Evolutionary conservation across 2,329 filamentous ascomycete species (phyloP).

Genomic region (Arthrinium phaeospermum): DNA sequence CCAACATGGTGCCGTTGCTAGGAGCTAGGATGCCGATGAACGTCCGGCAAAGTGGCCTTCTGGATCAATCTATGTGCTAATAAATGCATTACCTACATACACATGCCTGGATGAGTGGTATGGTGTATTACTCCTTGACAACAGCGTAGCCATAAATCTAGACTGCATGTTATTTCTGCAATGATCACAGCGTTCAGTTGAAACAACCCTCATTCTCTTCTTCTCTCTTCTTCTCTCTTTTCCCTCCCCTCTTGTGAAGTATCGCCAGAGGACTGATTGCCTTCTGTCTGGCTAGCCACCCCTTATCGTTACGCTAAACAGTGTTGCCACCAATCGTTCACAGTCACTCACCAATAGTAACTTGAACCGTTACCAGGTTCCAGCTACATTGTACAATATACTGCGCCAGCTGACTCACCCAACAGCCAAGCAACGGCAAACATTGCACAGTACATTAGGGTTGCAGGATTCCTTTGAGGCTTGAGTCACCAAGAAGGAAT

Average conservation of each 20-base stretch:
- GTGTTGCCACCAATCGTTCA: background rate
- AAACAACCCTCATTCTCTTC: background rate
- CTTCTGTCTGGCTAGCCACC: background rate
- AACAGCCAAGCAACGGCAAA: constrained; percentile 20
- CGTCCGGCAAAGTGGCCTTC: constrained; percentile 14
- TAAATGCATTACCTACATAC: background rate
- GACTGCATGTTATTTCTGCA: background rate
- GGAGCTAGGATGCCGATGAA: background rate
- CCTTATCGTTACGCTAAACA: background rate
- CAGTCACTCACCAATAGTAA: background rate
- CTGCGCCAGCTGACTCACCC: background rate
- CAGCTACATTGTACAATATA: background rate
- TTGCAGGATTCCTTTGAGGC: background rate
- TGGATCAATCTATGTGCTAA: constrained; percentile 8
- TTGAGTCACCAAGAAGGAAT: background rate
- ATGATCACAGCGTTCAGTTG: background rate
- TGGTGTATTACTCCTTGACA: background rate
- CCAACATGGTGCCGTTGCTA: background rate
- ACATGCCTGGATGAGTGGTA: background rate
- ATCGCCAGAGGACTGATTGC: background rate
- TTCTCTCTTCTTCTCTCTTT: background rate
- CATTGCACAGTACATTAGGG: background rate
- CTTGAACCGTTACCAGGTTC: background rate
- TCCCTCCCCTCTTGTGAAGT: background rate
- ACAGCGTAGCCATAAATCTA: background rate